A percentile compares a stretch with the other conserved stretches of the same genome.
Conservation (phyloP, 371 early-diverging fungal genomes). For the Mucor irregularis region DNA sequence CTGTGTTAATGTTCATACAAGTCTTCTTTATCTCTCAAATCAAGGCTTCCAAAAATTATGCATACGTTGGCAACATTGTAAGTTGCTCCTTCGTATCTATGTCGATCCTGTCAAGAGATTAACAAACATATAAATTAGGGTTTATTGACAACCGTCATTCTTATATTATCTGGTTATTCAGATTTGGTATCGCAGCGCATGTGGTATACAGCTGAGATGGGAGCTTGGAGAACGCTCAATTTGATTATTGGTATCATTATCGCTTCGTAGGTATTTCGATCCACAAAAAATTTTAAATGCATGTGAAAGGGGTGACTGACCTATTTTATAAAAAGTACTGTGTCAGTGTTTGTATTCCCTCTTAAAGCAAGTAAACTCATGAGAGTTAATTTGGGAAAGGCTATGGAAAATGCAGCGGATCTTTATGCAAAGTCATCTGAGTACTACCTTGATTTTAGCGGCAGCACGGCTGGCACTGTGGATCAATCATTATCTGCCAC, state of each 20-base stretch:
- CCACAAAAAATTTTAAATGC: background rate
- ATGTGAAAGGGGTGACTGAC: background rate
- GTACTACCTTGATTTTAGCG: conserved; percentile 28
- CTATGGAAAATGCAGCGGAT: conserved; percentile 37
- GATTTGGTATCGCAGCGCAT: conserved; percentile 30
- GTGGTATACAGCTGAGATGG: conserved; percentile 24
- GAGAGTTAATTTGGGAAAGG: conserved; percentile 37
- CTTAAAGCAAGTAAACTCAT: conserved; percentile 31
- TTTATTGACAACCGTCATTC: conserved; percentile 32
- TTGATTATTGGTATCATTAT: conserved; percentile 39
- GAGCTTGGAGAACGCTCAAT: conserved; percentile 36
- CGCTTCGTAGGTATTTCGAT: conserved; percentile 27
- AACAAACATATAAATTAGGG: conserved; percentile 19
- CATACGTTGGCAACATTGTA: conserved; percentile 44
- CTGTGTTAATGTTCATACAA: conserved; percentile 33
- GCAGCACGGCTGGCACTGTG: conserved; percentile 1
- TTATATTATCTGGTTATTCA: conserved; percentile 36
- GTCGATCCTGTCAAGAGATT: no score
- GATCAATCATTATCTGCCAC: conserved; percentile 1
- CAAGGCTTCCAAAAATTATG: conserved; percentile 30
- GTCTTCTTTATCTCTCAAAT: conserved; percentile 38
- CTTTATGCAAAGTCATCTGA: conserved; percentile 32
- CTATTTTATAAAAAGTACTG: conserved; percentile 7
- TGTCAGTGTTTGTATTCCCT: conserved; percentile 38
- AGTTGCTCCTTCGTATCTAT: background rate